These are phyloP conservation scores for Salicornia ramosissima DNA, from an alignment of 148 eudicot species.

Conservation along the genomic window DNA sequence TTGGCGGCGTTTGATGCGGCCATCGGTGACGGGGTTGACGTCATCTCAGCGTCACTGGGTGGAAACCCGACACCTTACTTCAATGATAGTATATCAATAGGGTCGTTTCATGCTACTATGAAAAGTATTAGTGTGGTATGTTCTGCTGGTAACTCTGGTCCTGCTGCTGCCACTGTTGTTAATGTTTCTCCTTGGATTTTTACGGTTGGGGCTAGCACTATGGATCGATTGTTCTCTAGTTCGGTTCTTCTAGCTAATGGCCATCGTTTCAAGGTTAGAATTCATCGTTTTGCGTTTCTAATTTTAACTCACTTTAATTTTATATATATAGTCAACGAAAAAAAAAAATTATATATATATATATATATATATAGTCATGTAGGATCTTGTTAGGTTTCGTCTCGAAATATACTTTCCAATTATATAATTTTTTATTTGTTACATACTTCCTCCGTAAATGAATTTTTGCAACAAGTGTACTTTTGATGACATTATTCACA, in stretches of 20 bases:
- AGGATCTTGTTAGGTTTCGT: no score
- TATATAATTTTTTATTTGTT: no score
- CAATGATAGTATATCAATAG: conserved; percentile 72
- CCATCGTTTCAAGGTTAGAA: conserved; percentile 37
- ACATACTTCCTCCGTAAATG: no score
- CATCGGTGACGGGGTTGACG: conserved; percentile 74
- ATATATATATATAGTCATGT: no score
- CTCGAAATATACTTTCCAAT: no score
- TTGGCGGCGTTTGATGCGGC: conserved; percentile 88
- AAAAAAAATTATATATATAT: no score
- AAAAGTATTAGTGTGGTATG: conserved; percentile 60
- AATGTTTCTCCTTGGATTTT: conserved; percentile 77
- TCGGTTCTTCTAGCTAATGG: conserved; percentile 50
- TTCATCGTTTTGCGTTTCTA: background rate
- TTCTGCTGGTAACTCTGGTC: conserved; percentile 91
- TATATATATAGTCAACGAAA: no score
- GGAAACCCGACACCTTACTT: conserved; percentile 43
- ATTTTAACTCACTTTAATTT: no score
- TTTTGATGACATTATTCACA: no score
- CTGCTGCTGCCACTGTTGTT: conserved; percentile 47
- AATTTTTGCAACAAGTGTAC: no score
- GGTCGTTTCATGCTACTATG: conserved; percentile 75
- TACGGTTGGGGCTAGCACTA: conserved; percentile 90
- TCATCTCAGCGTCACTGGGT: conserved; percentile 82
- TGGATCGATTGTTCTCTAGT: conserved; percentile 74